Evolutionary conservation across 2,329 filamentous ascomycete species (phyloP), one percentile per base, ranked within the genome.

Genomic region (Colletotrichum godetiae): DNA sequence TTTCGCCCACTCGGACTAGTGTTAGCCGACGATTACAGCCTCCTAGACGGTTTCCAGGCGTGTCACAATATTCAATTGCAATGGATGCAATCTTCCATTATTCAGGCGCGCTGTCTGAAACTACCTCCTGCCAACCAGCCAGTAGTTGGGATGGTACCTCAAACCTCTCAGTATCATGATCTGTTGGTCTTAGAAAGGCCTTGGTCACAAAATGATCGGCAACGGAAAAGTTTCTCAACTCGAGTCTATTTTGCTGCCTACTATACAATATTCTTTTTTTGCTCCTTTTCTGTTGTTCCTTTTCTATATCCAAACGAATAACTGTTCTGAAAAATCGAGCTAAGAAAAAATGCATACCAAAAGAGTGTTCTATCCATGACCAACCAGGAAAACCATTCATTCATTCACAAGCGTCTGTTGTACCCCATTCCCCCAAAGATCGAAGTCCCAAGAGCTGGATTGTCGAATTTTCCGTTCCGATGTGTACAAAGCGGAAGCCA

Each of bases 311-410:
- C 49, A 42, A 69, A 65, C 29, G 29, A 65, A 42, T 24, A 52
- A 58, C 58, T 27, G 12, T 19, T 31, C 15, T 3, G 27, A 33
- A 19, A 42, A 31, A 49, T 33, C n/a, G 15, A 13, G 42, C 42
- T 46, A 57, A 37, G 62, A n/a, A n/a, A 49, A 55, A 22, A n/a
- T 37, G 11, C 61, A 19, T 27, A n/a, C 37, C 22, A 69, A 65
- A 29, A 52, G 52, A 59, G 60, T 59, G 19, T 59, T 31, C 12
- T 42, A 33, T 37, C 29, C 60, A 42, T 58, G 31, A 65, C 37
- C 60, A 69, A 64, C 49, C 52, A 57, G 55, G 27, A 27, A 68
- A 64, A 52, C 52, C 52, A 58, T 64, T 46, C 52, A 63, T 24
- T 64, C 49, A 68, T 57, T 57, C 52, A 37, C 67, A 69, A 42